These are phyloP conservation scores for Cytospora piceicola DNA, from an alignment of 2,329 filamentous ascomycete genomes.

Conservation along the genomic window DNA sequence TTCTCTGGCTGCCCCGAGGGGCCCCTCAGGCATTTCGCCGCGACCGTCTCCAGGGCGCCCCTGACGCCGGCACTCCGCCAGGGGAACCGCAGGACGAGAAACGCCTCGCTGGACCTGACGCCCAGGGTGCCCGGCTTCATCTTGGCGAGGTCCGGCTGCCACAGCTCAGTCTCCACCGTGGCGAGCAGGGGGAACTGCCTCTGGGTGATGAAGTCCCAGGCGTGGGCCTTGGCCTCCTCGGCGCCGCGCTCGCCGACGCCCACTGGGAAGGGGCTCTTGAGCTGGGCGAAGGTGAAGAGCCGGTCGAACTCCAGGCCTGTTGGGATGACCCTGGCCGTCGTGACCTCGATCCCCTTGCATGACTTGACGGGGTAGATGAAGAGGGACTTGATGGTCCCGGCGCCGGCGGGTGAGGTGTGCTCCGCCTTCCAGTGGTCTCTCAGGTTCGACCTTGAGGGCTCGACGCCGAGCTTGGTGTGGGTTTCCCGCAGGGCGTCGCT, in stretches of 20 bases:
- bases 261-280: slow-evolving; percentile 53
- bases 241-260: slow-evolving; percentile 39
- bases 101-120: slow-evolving; percentile 54
- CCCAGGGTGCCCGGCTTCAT: slow-evolving; percentile 51
- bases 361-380: slow-evolving; percentile 85
- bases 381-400: slow-evolving; percentile 59
- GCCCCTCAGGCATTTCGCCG: slow-evolving; percentile 57
- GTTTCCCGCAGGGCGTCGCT: slow-evolving; percentile 60
- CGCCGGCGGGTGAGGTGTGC: slow-evolving; percentile 28
- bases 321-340: slow-evolving; percentile 64
- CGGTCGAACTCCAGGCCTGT: slow-evolving; percentile 79
- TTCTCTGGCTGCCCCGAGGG: slow-evolving; percentile 58
- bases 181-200: slow-evolving; percentile 72
- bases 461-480: slow-evolving; percentile 51
- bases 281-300: slow-evolving; percentile 80
- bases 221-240: slow-evolving; percentile 47
- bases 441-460: slow-evolving; percentile 45
- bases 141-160: slow-evolving; percentile 68
- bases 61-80: slow-evolving; percentile 55
- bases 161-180: slow-evolving; percentile 68
- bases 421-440: slow-evolving; percentile 24
- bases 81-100: slow-evolving; percentile 70
- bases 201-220: slow-evolving; percentile 74
- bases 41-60: slow-evolving; percentile 49
- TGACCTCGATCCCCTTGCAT: slow-evolving; percentile 75